These are phyloP conservation scores for Bipolaris zeicola DNA, from an alignment of 2,329 filamentous ascomycete species.

Conservation along the genomic window DNA sequence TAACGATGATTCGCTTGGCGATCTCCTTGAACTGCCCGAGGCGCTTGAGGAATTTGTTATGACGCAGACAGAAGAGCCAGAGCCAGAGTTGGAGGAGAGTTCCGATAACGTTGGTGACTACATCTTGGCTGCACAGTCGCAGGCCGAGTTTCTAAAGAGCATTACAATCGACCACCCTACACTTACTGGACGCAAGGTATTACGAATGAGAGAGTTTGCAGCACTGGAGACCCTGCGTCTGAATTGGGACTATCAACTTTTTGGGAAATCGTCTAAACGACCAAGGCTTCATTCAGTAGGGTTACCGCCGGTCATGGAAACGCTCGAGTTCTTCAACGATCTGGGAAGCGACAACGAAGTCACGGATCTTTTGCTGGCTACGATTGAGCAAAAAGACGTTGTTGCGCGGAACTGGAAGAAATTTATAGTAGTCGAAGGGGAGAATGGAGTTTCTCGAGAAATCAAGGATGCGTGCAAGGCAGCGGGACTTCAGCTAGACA, in stretches of 20 bases:
- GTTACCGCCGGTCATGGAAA: conserved; percentile 35
- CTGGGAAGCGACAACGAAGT: conserved; percentile 40
- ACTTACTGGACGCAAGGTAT: conserved; percentile 33
- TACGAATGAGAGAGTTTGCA: conserved; percentile 38
- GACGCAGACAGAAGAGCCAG: conserved; percentile 39
- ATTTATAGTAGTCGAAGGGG: conserved; percentile 35
- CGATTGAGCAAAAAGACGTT: conserved; percentile 35
- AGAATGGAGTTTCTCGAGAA: conserved; percentile 26
- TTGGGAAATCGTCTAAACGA: conserved; percentile 40
- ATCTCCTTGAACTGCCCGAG: conserved; percentile 39
- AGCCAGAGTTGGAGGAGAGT: conserved; percentile 39
- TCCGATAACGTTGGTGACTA: conserved; percentile 43
- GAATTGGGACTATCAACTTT: conserved; percentile 43
- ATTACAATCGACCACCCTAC: conserved; percentile 40
- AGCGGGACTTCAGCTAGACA: conserved; percentile 28
- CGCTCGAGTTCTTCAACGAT: conserved; percentile 41
- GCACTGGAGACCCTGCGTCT: conserved; percentile 33
- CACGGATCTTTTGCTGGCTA: conserved; percentile 32
- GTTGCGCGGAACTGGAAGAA: conserved; percentile 34
- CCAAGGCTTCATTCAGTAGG: conserved; percentile 41
- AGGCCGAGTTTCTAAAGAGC: conserved; percentile 35
- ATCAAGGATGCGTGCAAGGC: conserved; percentile 34
- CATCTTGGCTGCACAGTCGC: conserved; percentile 36
- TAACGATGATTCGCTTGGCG: conserved; percentile 39
- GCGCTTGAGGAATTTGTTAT: conserved; percentile 42